These are phyloP conservation scores for Dioscorea cayenensis DNA, from an alignment of 116 monocot genomes.

Conservation along the genomic window DNA sequence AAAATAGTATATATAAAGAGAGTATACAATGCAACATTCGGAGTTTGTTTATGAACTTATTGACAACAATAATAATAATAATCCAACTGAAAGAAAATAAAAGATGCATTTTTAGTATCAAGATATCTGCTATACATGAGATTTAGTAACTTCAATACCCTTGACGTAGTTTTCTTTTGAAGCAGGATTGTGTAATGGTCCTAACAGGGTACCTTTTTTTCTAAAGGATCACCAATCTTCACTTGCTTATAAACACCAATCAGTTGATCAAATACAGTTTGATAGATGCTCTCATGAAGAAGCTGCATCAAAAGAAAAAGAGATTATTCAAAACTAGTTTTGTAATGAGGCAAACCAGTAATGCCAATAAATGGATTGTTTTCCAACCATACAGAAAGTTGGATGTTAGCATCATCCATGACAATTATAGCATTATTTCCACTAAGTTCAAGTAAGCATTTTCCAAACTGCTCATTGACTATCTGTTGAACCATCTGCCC, in stretches of 20 bases:
- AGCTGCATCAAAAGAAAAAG: no score
- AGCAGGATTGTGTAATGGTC: conserved; percentile 78
- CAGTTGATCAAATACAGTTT: conserved; percentile 84
- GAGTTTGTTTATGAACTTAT: no score
- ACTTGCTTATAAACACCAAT: conserved; percentile 83
- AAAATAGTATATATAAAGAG: neutral
- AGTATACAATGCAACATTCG: neutral
- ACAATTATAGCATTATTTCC: conserved; percentile 97
- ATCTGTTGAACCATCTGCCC: conserved; percentile 80
- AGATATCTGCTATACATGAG: conserved; percentile 48
- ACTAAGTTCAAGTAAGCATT: conserved; percentile 93
- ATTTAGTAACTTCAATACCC: conserved; percentile 75
- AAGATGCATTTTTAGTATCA: neutral
- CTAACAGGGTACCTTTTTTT: conserved; percentile 70
- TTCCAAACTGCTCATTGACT: conserved; percentile 76
- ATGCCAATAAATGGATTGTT: no score
- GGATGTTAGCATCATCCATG: conserved; percentile 96
- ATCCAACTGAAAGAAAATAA: neutral
- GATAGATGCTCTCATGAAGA: no score
- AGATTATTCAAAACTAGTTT: no score
- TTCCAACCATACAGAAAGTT: conserved; percentile 94
- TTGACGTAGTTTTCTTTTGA: conserved; percentile 68
- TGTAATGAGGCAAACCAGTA: no score
- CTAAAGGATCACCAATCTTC: conserved; percentile 85
- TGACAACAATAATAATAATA: neutral